Conservation (phyloP, 129 eudicot species). For the Flaveria ramosissima region DNA sequence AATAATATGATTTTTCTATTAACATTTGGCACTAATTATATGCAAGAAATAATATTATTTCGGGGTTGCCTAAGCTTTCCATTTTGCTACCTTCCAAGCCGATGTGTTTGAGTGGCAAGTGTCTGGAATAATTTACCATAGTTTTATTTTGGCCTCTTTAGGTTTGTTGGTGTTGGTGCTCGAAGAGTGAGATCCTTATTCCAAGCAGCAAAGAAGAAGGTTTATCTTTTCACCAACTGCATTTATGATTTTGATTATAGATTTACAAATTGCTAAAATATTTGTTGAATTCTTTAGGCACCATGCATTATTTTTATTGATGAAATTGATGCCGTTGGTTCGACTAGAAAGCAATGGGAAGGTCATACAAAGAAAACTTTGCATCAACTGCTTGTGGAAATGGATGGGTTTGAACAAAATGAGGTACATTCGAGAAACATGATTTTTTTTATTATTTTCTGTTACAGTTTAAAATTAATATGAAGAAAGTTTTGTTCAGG, state of each 20-base stretch:
- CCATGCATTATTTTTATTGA: conserved; percentile 97
- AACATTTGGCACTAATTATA: background rate
- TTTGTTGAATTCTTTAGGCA: conserved; percentile 50
- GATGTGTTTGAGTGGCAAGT: background rate
- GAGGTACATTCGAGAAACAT: conserved; percentile 49
- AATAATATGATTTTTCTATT: background rate
- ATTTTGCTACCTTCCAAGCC: background rate
- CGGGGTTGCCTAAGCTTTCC: conserved; percentile 31
- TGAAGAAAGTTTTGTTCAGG: conserved; percentile 41
- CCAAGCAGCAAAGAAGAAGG: conserved; percentile 99
- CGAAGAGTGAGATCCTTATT: conserved; percentile 89
- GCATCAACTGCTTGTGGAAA: conserved; percentile 96
- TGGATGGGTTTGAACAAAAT: conserved; percentile 99
- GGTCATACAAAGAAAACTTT: conserved; percentile 97
- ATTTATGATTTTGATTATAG: background rate
- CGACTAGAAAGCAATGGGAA: conserved; percentile 99
- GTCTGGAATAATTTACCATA: conserved; percentile 4
- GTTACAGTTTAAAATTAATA: background rate
- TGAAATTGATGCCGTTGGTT: conserved; percentile 99
- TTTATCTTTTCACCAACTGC: conserved; percentile 10
- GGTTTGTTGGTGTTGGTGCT: conserved; percentile 98
- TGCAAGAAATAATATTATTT: background rate
- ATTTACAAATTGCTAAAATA: background rate
- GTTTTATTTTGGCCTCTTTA: conserved; percentile 18
- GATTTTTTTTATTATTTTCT: background rate